These are phyloP conservation scores for Torulaspora microellipsoides DNA, from an alignment of 805 yeast species.

Conservation along the genomic window DNA sequence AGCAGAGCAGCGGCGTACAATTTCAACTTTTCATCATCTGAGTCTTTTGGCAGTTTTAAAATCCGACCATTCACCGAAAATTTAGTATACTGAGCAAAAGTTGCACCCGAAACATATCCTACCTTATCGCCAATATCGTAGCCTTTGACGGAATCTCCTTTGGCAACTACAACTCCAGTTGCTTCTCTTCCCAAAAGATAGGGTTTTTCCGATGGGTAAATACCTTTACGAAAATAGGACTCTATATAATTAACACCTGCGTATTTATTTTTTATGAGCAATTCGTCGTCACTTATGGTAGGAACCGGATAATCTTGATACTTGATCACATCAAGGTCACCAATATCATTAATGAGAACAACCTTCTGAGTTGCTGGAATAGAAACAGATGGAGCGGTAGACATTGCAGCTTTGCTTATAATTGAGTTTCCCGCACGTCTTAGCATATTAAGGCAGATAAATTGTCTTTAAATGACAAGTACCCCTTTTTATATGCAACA, in stretches of 20 bases:
- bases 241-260: conserved; percentile 85
- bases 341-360: conserved; percentile 47
- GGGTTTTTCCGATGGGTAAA: conserved; percentile 63
- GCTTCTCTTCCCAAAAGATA: conserved; percentile 70
- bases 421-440: too few relatives aligned
- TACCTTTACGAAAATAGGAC: conserved; percentile 73
- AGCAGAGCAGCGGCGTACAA: conserved; percentile 56
- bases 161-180: conserved; percentile 60
- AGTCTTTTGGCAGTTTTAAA: conserved; percentile 45
- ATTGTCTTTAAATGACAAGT: too few relatives aligned
- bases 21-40: conserved; percentile 47
- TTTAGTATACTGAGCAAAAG: conserved; percentile 75
- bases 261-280: conserved; percentile 67
- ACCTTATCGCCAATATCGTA: conserved; percentile 68
- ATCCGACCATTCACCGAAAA: conserved; percentile 36
- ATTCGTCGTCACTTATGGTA: conserved; percentile 46
- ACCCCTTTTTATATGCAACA: too few relatives aligned
- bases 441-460: too few relatives aligned
- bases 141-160: conserved; percentile 53
- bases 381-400: conserved; percentile 3
- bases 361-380: conserved; percentile 58
- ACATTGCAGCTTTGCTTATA: background rate
- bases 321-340: conserved; percentile 57
- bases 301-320: conserved; percentile 61
- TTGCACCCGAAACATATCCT: conserved; percentile 46